Evolutionary conservation across 2,329 filamentous ascomycete genomes (phyloP).

Genomic region (Coniella vitis): DNA sequence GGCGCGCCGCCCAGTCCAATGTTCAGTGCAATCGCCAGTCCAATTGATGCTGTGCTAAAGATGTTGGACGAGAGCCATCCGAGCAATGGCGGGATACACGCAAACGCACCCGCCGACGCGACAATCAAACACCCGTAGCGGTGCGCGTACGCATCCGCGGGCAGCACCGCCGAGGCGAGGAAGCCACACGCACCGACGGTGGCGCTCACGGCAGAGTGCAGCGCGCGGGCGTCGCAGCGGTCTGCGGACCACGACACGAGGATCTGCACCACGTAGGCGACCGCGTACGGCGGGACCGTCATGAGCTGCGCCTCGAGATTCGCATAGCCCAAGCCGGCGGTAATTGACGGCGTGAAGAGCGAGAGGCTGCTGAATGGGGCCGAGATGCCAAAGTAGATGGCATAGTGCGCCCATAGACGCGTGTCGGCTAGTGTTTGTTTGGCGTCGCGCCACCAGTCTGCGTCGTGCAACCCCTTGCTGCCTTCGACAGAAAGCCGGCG

Average conservation of each 20-base stretch:
- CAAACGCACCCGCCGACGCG: conserved; percentile 59
- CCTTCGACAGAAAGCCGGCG: conserved; percentile 36
- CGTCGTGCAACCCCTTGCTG: conserved; percentile 50
- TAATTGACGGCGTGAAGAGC: conserved; percentile 54
- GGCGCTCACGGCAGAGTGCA: conserved; percentile 37
- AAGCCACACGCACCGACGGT: conserved; percentile 42
- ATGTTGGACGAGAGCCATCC: conserved; percentile 67
- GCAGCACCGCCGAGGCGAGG: conserved; percentile 56
- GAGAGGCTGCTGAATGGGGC: conserved; percentile 29
- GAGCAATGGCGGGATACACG: conserved; percentile 61
- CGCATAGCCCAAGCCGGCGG: conserved; percentile 27
- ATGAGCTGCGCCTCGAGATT: conserved; percentile 51
- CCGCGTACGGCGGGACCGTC: conserved; percentile 60
- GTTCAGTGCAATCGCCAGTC: conserved; percentile 64
- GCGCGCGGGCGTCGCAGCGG: conserved; percentile 47
- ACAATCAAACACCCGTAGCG: conserved; percentile 68
- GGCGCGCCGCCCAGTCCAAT: conserved; percentile 59
- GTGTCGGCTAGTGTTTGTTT: conserved; percentile 60
- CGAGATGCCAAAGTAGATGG: conserved; percentile 30
- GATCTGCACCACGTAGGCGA: conserved; percentile 37
- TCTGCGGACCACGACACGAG: conserved; percentile 55
- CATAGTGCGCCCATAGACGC: conserved; percentile 59
- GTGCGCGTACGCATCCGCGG: conserved; percentile 47
- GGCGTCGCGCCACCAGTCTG: conserved; percentile 58
- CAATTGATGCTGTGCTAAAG: conserved; percentile 56